Evolutionary conservation across 2,329 filamentous ascomycete species (phyloP), one percentile per base, ranked within the genome.

Genomic region (Ceratocystis huliohia): DNA sequence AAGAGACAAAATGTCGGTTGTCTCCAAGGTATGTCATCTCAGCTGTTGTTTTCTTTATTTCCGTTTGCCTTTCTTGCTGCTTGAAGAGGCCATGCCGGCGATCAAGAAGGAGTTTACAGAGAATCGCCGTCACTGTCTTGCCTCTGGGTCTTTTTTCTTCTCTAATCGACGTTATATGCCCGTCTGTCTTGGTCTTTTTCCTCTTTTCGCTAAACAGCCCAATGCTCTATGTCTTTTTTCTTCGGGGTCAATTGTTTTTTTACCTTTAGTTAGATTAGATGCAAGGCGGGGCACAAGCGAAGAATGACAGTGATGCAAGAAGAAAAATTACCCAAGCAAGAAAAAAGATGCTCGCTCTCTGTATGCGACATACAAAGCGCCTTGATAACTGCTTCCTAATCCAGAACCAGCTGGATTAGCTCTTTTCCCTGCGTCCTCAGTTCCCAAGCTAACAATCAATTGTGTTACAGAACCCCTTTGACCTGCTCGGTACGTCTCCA

Each of bases 401-500:
- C 3, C 37, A 41, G 4, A 41, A 15, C 37, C 1, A 15, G 15
- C 37, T 41, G 10, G 37, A 41, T 3, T 41, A 41, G 37, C 10
- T 41, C 37, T 15, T 4, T 13, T 41, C 13, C 13, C 3, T 41
- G 10, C 37, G 37, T 41, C 37, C 37, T 41, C 37, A 41, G 10
- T 50, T 50, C 48, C 48, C 30, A 7, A 17, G 53, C 53, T 57
- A 57, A 57, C 53, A 25, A 57, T 17, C 25, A 57, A 28, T 57
- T 65, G 28, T 65, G 62, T 61, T 69, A 57, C 61, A 97, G 94
- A 99, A 99, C 85, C 87, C 89, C 76, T 97, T 89, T 85, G 93
- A 94, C 85, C 88, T 96, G 82, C 91, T 99, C 84, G 93, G 94
- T 97, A 96, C 75, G 79, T 75, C 71, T 69, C 69, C 70, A 70